Base-by-base conservation (phyloP, 768 basidiomycete species). In the Suillus cothurnatus region DNA sequence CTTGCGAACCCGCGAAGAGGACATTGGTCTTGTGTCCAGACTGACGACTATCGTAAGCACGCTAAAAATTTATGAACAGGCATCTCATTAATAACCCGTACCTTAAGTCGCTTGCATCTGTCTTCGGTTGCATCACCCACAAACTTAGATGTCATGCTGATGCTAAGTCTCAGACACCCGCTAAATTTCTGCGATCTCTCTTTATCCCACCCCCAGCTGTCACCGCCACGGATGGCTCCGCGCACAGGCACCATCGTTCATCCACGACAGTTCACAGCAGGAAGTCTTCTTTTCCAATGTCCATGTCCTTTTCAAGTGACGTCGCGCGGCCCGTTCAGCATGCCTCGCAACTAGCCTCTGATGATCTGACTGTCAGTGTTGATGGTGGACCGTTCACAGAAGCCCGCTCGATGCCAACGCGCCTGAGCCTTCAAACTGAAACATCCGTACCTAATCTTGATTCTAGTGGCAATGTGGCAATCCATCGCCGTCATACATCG, bases 1-100 rank as follows among this genome's bases (percentile, higher is more conserved):
- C 63, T 77, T 93, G 21, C 82, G 88, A 52, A 85, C 89, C 2
- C 80, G 79, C 14, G 87, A 88, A 67, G 88, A 91, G 62, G 92
- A 93, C 65, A 76, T 92, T 38, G 71, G 80, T 31, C 72, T 87
- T 9, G 86, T 90, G 32, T 81, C 83, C 39, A 87, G 84, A 70
- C 78, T 92, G 41, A 82, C 82, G 15, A 76, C 81, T 59, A 80
- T 87, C 77, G 91, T 92, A 75, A 45, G 71, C 67, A 31, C 28
- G 26, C 57, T 19, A 28, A 28, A 23, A 28, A n/a, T 19, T 66
- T 55, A 8, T 36, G 23, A 57, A 47, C 26, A 3, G 31, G 31
- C 21, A 26, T 50, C 43, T 55, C 47, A 26, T 49, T 31, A 47
- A 68, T 66, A 63, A 31, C 55, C 34, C 61, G 32, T 58, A 32